Evolutionary conservation across 305 asterid species (phyloP).

Genomic region (Lippia alba): DNA sequence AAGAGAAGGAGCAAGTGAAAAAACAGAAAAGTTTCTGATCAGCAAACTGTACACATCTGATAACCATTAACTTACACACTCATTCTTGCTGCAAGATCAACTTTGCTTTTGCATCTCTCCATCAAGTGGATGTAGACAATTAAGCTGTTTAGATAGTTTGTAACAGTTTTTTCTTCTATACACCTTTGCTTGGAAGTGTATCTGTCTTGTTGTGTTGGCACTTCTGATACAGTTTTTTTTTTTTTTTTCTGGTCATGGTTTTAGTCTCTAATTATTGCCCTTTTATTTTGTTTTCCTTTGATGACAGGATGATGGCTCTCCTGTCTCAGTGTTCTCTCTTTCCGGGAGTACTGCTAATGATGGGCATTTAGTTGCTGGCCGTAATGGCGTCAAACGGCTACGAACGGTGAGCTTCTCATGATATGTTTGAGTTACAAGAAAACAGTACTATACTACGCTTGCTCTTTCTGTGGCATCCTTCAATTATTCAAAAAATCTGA

Average conservation of each 20-base stretch:
- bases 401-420: slow-evolving; percentile 74
- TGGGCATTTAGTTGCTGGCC: slow-evolving; percentile 95
- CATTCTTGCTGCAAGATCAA: slow-evolving; percentile 19
- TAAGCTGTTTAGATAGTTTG: slow-evolving; percentile 22
- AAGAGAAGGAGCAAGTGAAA: slow-evolving; percentile 19
- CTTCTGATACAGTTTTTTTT: slow-evolving; percentile 19
- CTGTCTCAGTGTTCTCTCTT: slow-evolving; percentile 93
- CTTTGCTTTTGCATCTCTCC: slow-evolving; percentile 18
- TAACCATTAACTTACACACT: slow-evolving; percentile 11
- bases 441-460: slow-evolving; percentile 3
- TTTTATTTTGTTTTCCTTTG: slow-evolving; percentile 19
- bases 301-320: slow-evolving; percentile 90
- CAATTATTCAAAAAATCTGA: neutral
- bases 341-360: slow-evolving; percentile 86
- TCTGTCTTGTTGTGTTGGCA: slow-evolving; percentile 2
- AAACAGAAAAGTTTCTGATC: slow-evolving; percentile 2
- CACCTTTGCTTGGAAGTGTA: slow-evolving; percentile 23
- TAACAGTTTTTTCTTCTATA: slow-evolving; percentile 19
- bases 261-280: slow-evolving; percentile 31
- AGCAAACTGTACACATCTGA: slow-evolving; percentile 4
- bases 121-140: slow-evolving; percentile 19
- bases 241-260: slow-evolving; percentile 5
- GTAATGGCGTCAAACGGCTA: slow-evolving; percentile 97
- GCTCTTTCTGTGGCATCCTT: slow-evolving; percentile 13
- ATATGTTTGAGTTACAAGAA: slow-evolving; percentile 27